Evolutionary conservation across 192 early-diverging fungal genomes (phyloP), one percentile per base, ranked within the genome.

Genomic region (Lobosporangium transversale): DNA sequence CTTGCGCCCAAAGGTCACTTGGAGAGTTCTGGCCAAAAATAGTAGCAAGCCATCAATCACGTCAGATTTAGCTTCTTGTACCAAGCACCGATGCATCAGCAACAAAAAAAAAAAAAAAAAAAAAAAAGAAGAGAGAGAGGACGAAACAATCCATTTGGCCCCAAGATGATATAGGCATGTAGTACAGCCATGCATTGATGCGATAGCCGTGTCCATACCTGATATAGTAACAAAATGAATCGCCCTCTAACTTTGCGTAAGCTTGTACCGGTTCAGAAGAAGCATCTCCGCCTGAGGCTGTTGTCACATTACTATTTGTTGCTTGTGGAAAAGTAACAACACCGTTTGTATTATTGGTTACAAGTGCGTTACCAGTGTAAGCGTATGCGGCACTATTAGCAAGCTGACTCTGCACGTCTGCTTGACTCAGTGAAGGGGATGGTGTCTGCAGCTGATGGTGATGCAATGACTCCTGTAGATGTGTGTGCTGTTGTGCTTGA

Each of bases 191-290:
- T n/a, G n/a, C n/a, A n/a, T n/a, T n/a, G n/a, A n/a, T n/a, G n/a
- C n/a, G n/a, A n/a, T n/a, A n/a, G n/a, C n/a, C n/a, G n/a, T n/a
- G n/a, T n/a, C 8, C 51, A 2, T 60, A 61, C 73, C 73, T 81
- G 52, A 97, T 90, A 60, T 92, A 94, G 80, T 95, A 95, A 76
- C 90, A 92, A 54, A 94, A 89, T 24, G 89, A 88, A 21, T 90
- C 85, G 31, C 94, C 91, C 68, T 94, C 92, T 18, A 96, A 86
- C 80, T 96, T 96, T 21, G 94, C 94, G 68, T 94, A 96, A 0
- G 93, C 93, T 74, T 93, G 93, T 15, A 96, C 90, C 0, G 91
- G 90, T 35, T 76, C 73, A 62, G 73, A 76, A 3, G 64, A 47
- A 15, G 58, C 15, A 12, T 67, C 73, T 18, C 52, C 59, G 40